phyloP scores from a whole-genome alignment of 2,329 filamentous ascomycete genomes.

The Paraconiothyrium brasiliense region DNA sequence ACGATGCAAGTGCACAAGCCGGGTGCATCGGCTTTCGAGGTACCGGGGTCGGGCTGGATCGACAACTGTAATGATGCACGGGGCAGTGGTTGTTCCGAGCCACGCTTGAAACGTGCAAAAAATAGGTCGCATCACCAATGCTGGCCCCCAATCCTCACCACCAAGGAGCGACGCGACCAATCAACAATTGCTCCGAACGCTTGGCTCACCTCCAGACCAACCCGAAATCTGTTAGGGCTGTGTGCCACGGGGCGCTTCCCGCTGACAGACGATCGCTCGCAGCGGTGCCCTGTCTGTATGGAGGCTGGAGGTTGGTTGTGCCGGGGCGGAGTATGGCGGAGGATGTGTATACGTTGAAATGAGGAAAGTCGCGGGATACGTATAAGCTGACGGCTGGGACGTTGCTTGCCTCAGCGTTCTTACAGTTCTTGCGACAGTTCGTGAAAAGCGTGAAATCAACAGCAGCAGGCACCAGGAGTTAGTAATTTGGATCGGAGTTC shows the following conservation, averaged over 20 bases:
- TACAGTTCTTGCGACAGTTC: not conserved
- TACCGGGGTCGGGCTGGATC: not conserved
- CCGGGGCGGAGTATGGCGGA: not conserved
- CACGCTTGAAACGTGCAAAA: conserved; percentile 6
- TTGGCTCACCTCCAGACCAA: not conserved
- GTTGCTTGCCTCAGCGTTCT: not conserved
- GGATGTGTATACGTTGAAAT: not conserved
- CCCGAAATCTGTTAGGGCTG: not conserved
- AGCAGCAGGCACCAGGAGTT: not conserved
- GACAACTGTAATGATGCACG: not conserved
- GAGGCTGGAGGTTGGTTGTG: not conserved
- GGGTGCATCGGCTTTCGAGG: conserved; percentile 2
- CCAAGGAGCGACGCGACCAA: not conserved
- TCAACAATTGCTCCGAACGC: not conserved
- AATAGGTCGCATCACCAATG: conserved; percentile 2
- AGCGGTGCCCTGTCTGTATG: conserved; percentile 7
- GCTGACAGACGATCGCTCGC: conserved; percentile 11
- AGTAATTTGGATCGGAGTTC: not conserved
- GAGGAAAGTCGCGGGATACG: not conserved
- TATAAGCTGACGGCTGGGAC: conserved; percentile 4
- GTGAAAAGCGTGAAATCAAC: not conserved
- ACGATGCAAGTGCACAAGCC: conserved; percentile 3
- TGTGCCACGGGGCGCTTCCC: not conserved
- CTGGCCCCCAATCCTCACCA: not conserved
- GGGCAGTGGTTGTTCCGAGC: not conserved